Base-by-base conservation (phyloP, 768 basidiomycete genomes). In the Kwoniella heveanensis region DNA sequence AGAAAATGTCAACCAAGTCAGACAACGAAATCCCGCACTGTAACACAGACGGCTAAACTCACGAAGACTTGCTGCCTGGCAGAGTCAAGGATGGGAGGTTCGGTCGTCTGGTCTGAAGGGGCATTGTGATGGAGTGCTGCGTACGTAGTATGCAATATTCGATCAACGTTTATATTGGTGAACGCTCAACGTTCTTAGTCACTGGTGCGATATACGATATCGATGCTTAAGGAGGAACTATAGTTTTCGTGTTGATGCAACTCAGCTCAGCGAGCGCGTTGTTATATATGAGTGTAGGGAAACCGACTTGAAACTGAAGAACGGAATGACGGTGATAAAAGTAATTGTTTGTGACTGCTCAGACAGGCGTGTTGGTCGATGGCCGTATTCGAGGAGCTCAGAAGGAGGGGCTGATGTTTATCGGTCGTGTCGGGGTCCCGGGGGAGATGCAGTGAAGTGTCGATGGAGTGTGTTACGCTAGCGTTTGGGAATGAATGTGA, bases 101-200 rank as follows among this genome's bases (percentile, higher is more conserved):
- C 1, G 63, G 63, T 59, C 63, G 26, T 59, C 63, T 46, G 19
- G 51, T 49, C 36, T 64, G 63, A 19, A 64, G 29, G 59, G 63
- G 63, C 63, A 64, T 64, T 27, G n/a, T 30, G 60, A 32, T 32
- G 25, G 25, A 52, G 12, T 15, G 2, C 24, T 54, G 17, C 25
- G 13, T 39, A 2, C 36, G 36, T 46, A 1, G n/a, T 22, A 24
- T 54, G 5, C 8, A 22, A 19, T 44, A 17, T 8, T 44, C 19
- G 39, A 9, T 17, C 4, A 10, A 19, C 8, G 39, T 10, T 7
- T 44, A 17, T 32, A 6, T 5, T 32, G 17, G n/a, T 27, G 49
- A 50, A 50, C 50, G 50, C 21, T 60, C 50, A 2, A 59, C 57
- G 57, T 59, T 48, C 56, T 24, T 55, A 22, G 17, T 44, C 3